Evolutionary conservation across 257 asterid species (phyloP), one percentile per base, ranked within the genome.

Genomic region (Anisodus acutangulus): DNA sequence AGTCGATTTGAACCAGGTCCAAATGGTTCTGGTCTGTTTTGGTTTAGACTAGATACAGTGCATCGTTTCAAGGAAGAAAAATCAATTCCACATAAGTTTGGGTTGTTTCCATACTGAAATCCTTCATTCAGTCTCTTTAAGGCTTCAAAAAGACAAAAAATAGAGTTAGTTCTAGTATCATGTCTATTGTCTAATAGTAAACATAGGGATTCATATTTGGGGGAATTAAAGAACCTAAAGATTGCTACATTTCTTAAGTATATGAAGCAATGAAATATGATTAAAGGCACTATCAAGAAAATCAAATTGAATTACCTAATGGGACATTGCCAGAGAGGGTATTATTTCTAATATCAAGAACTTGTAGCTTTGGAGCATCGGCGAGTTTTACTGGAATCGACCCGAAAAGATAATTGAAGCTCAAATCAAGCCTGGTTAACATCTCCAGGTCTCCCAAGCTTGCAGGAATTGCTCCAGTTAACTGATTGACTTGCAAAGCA

Each of bases 381-480:
- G 98, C 90, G 71, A 97, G 78, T 85, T 88, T 93, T 31, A 87
- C 59, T 8, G 99, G 99, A 83, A 93, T 90, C 8, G 97, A 93
- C 43, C 98, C 99, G 31, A 95, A 92, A 1, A 97, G 92, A 80
- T 66, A 68, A 89, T 97, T 97, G 79, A 87, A 92, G 85, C 99
- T 95, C 91, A 97, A 88, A 78, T 97, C 98, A 91, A 97, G 63
- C 89, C 99, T 93, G 63, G 92, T 93, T 82, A 97, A 85, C 89
- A 85, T 78, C 83, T 45, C 19, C 86, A 97, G 87, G 43, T 85
- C 88, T 31, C 98, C 99, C 55, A 97, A 89, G 81, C 91, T 92
- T 35, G 99, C 98, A 51, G 98, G 99, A 86, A 96, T 96, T 39
- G 99, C 98, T 79, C 98, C 98, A 47, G 83, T 89, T 88, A 97